phyloP scores from a whole-genome alignment of 768 basidiomycete species.

The Hygrophorus pudorinus region DNA sequence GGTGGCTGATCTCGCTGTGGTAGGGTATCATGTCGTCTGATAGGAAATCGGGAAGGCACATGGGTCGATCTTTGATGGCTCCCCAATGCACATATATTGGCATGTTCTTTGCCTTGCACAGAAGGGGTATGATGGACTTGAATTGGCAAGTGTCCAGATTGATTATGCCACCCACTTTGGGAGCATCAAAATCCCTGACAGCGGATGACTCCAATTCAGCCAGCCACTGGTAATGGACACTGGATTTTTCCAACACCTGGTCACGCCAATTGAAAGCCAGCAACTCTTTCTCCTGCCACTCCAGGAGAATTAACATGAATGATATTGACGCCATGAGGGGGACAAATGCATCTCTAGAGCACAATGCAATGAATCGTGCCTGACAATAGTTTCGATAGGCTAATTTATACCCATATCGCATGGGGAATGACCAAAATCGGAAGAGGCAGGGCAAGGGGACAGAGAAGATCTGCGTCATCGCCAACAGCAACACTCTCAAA shows the following conservation, averaged over 20 bases:
- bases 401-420: conserved; percentile 3
- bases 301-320: neutral
- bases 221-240: neutral
- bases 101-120: neutral
- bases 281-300: neutral
- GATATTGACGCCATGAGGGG: conserved; percentile 7
- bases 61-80: neutral
- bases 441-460: neutral
- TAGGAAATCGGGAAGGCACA: neutral
- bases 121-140: neutral
- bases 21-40: neutral
- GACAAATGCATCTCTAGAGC: conserved; percentile 7
- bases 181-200: neutral
- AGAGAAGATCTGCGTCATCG: neutral
- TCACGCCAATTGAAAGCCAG: neutral
- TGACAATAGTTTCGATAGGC: neutral
- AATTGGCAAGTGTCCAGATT: conserved; percentile 2
- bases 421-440: conserved; percentile 4
- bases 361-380: neutral
- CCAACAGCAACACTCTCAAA: neutral
- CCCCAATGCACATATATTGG: conserved; percentile 4
- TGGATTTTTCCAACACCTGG: neutral
- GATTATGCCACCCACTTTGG: conserved; percentile 3
- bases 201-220: neutral
- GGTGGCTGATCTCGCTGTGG: neutral